Percentiles rank a stretch among this genome's conserved stretches.
phyloP scores from a whole-genome alignment of 345 rosid species.

The Populus pruinosa region DNA sequence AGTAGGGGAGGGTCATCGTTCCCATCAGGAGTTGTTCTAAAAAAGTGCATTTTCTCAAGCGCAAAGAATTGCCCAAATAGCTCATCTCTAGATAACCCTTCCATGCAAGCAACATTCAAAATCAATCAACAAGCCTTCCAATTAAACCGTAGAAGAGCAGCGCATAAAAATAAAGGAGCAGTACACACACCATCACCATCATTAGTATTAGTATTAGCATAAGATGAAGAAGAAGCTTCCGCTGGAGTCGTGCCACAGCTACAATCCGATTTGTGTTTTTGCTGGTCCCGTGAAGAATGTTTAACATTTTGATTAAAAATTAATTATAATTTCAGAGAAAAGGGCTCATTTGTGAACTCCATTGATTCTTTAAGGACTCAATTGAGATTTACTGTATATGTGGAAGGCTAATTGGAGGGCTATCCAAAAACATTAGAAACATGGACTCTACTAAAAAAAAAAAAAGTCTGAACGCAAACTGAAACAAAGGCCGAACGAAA shows the following conservation, averaged over 20 bases:
- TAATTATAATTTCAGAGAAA: no score
- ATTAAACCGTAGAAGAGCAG: background rate
- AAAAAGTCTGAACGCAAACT: no score
- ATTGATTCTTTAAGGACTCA: no score
- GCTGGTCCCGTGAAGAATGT: background rate
- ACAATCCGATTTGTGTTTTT: background rate
- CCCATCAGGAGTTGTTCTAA: slow-evolving; percentile 50
- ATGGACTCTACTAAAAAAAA: no score
- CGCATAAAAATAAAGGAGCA: background rate
- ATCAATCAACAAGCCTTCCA: background rate
- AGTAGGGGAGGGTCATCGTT: slow-evolving; percentile 62
- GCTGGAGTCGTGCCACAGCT: background rate
- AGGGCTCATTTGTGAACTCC: no score
- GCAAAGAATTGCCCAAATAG: slow-evolving; percentile 79
- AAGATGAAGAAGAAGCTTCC: background rate
- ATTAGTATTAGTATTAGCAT: background rate
- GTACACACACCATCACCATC: background rate
- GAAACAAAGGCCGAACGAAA: no score
- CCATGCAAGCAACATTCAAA: background rate
- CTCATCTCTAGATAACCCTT: slow-evolving; percentile 73
- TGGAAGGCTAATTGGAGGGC: no score
- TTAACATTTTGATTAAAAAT: no score
- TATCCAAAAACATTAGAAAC: no score
- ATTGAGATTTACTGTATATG: no score
- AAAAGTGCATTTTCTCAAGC: slow-evolving; percentile 64